Evolutionary conservation across 2,329 filamentous ascomycete species (phyloP), one percentile per base, ranked within the genome.

Genomic region (Davidsoniella eucalypti): DNA sequence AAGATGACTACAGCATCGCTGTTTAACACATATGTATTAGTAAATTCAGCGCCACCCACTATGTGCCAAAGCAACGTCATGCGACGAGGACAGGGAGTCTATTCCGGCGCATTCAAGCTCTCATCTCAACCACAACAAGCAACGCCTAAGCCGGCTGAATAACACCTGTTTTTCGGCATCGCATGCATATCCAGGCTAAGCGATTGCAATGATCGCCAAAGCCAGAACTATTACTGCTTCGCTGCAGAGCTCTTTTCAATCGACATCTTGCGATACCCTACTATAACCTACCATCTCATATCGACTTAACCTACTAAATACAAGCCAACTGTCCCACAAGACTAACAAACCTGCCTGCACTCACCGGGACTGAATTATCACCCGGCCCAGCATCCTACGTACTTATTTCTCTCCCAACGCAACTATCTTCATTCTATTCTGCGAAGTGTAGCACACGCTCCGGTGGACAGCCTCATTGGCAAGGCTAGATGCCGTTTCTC

Each of bases 401-500:
- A 33, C 5, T 23, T 36, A 21, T n/a, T 9, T 37, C 10, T 43
- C 5, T 12, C 10, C 26, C 14, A 36, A 46, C 17, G 38, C 44
- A 37, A 33, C 9, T 33, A 9, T 33, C 29, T 33, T 12, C 29
- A 23, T 23, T 23, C 4, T 5, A 23, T 5, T 23, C 21, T 23
- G 12, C 29, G 29, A 33, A 33, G 8, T 33, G 29, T 33, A 33
- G 26, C 26, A 9, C 29, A 33, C 29, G 29, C 29, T 33, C 29
- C 2, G 26, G 44, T 29, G 21, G 6, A 29, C 21, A 33, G 47
- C 47, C 47, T 37, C 42, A 40, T 36, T 16, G 47, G 39, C 26
- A 26, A 18, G 39, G 47, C 47, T 49, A 41, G 18, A 40, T 49
- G 47, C 47, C 26, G 14, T 43, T 38, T 18, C 39, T 42, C 46